Conservation (phyloP, 345 rosid genomes). For the Arabis alpina region DNA sequence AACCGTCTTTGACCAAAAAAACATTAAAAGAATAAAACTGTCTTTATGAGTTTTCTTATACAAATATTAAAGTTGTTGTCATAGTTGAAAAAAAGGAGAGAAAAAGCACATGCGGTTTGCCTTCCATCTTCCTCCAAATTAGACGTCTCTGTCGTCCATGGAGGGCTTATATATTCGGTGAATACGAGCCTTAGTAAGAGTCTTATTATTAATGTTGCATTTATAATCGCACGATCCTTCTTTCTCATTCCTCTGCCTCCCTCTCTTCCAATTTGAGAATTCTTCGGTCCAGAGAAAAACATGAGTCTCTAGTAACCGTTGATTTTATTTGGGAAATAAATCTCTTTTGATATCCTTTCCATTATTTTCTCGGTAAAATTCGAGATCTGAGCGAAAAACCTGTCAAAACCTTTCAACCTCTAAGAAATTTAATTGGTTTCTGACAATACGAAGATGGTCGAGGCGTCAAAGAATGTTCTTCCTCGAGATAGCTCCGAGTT, state of each 20-base stretch:
- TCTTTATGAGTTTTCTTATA: too few relatives aligned
- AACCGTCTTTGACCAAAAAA: too few relatives aligned
- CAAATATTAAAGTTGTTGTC: too few relatives aligned
- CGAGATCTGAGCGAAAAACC: constrained; percentile 20
- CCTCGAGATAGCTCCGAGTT: constrained; percentile 16
- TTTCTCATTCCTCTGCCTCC: neutral
- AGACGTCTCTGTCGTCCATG: too few relatives aligned
- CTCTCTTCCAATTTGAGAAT: constrained; percentile 22
- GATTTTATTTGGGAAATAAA: constrained; percentile 16
- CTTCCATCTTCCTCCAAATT: too few relatives aligned
- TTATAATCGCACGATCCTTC: neutral
- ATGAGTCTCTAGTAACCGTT: constrained; percentile 14
- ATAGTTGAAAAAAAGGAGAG: too few relatives aligned
- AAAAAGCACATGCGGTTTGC: too few relatives aligned
- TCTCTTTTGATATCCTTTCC: neutral
- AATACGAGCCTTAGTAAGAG: too few relatives aligned
- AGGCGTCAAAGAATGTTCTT: constrained; percentile 27
- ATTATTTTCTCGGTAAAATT: neutral
- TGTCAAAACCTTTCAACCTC: neutral
- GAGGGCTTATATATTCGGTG: too few relatives aligned
- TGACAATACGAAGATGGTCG: constrained; percentile 24
- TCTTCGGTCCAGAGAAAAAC: constrained; percentile 10
- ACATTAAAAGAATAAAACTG: too few relatives aligned
- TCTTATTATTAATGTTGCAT: neutral
- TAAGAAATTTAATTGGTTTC: neutral